phyloP scores from a whole-genome alignment of 2,329 filamentous ascomycete species.

The Aspergillus tamarii region DNA sequence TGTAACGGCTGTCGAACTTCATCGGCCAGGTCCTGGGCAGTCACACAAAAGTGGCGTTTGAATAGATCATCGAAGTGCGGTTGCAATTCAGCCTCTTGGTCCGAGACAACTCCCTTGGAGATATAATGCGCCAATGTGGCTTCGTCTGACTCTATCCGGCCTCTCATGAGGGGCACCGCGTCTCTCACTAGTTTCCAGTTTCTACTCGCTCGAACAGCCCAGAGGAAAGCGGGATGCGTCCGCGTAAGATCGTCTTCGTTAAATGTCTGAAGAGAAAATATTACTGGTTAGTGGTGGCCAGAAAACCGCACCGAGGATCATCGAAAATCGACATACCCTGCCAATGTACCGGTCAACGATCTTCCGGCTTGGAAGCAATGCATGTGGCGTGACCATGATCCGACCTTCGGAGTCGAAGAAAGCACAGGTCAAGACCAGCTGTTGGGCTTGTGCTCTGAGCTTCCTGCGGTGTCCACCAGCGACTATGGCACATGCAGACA shows the following conservation, averaged over 20 bases:
- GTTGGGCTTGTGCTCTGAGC: slow-evolving; percentile 63
- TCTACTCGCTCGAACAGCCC: slow-evolving; percentile 80
- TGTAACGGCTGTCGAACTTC: slow-evolving; percentile 66
- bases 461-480: slow-evolving; percentile 57
- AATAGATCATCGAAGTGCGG: slow-evolving; percentile 76
- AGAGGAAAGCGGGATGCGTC: slow-evolving; percentile 79
- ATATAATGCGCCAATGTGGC: slow-evolving; percentile 52
- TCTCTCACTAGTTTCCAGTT: slow-evolving; percentile 73
- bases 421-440: slow-evolving; percentile 55
- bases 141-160: slow-evolving; percentile 63
- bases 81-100: slow-evolving; percentile 58
- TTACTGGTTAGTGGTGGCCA: background rate
- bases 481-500: slow-evolving; percentile 60
- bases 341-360: slow-evolving; percentile 79
- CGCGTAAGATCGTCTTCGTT: slow-evolving; percentile 76
- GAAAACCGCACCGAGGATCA: background rate
- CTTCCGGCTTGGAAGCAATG: slow-evolving; percentile 57
- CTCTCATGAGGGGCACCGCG: slow-evolving; percentile 72
- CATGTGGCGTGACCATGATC: slow-evolving; percentile 52
- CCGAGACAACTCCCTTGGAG: slow-evolving; percentile 41
- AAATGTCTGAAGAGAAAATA: slow-evolving; percentile 47
- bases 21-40: slow-evolving; percentile 73
- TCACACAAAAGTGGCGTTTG: slow-evolving; percentile 80
- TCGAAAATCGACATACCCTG: slow-evolving; percentile 48
- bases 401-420: slow-evolving; percentile 49